Evolutionary conservation across 495 filamentous ascomycete genomes (phyloP).

Genomic region (Annulohypoxylon moriforme): DNA sequence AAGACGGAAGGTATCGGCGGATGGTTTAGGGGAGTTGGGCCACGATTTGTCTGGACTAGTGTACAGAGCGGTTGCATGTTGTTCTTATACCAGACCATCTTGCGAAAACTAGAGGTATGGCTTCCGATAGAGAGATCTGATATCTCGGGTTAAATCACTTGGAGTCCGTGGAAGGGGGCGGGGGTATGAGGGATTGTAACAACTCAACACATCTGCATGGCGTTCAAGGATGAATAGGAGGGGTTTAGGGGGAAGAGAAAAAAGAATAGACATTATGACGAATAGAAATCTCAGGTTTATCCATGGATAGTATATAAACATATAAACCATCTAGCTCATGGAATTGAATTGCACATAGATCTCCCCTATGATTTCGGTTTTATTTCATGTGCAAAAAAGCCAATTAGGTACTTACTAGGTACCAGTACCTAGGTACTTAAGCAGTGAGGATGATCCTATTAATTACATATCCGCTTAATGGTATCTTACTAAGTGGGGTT

Average conservation of each 20-base stretch:
- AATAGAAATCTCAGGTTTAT: constrained; percentile 35
- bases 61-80: constrained; percentile 98
- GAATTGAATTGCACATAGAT: background rate
- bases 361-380: too few relatives aligned
- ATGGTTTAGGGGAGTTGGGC: constrained; percentile 95
- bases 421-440: background rate
- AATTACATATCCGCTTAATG: too few relatives aligned
- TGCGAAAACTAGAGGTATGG: constrained; percentile 76
- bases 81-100: constrained; percentile 89
- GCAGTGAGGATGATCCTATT: too few relatives aligned
- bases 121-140: constrained; percentile 53
- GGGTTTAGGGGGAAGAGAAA: constrained; percentile 19
- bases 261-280: constrained; percentile 25
- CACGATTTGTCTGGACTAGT: constrained; percentile 95
- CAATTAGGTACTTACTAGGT: background rate
- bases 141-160: constrained; percentile 28
- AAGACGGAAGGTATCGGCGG: constrained; percentile 85
- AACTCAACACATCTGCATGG: constrained; percentile 46
- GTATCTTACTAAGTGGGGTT: background rate
- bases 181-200: constrained; percentile 28
- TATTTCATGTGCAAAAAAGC: too few relatives aligned
- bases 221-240: constrained; percentile 38
- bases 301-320: background rate
- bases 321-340: background rate
- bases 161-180: constrained; percentile 1